Percentiles rank a stretch among this genome's conserved stretches.
Conservation (phyloP, 192 early-diverging fungal genomes). For the Podila epicladia region DNA sequence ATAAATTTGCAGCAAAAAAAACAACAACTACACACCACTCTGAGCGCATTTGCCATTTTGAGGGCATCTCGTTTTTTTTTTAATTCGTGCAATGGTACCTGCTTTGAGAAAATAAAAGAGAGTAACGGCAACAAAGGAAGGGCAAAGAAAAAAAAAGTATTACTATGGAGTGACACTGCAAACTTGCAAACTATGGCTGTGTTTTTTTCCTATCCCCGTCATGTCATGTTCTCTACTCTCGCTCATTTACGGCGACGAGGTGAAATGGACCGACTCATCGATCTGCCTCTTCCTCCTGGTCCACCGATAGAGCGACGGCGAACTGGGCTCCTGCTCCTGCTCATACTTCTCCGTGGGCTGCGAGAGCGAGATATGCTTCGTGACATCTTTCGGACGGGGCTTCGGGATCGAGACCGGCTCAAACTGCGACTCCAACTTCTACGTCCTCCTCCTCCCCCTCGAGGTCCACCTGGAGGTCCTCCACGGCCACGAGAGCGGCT, state of each 20-base stretch:
- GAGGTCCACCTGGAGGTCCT: too few relatives aligned
- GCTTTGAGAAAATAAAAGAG: too few relatives aligned
- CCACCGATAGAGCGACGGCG: constrained; percentile 22
- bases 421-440: neutral
- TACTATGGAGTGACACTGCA: too few relatives aligned
- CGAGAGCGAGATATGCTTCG: constrained; percentile 9
- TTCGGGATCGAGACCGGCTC: constrained; percentile 6
- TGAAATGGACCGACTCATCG: constrained; percentile 28
- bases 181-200: too few relatives aligned
- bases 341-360: constrained; percentile 17
- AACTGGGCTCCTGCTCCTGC: constrained; percentile 34
- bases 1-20: constrained; percentile 48
- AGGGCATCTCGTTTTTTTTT: too few relatives aligned
- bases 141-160: too few relatives aligned
- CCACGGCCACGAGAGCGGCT: constrained; percentile 19
- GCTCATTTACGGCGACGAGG: constrained; percentile 36
- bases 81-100: too few relatives aligned
- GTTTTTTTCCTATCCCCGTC: too few relatives aligned
- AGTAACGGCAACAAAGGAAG: too few relatives aligned
- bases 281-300: constrained; percentile 18
- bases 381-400: constrained; percentile 1
- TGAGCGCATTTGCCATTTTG: too few relatives aligned
- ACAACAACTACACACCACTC: too few relatives aligned
- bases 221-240: neutral
- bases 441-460: neutral